These are phyloP conservation scores for Kentomonas sorsogonicus DNA, from an alignment of 208 protist species.

Conservation along the genomic window DNA sequence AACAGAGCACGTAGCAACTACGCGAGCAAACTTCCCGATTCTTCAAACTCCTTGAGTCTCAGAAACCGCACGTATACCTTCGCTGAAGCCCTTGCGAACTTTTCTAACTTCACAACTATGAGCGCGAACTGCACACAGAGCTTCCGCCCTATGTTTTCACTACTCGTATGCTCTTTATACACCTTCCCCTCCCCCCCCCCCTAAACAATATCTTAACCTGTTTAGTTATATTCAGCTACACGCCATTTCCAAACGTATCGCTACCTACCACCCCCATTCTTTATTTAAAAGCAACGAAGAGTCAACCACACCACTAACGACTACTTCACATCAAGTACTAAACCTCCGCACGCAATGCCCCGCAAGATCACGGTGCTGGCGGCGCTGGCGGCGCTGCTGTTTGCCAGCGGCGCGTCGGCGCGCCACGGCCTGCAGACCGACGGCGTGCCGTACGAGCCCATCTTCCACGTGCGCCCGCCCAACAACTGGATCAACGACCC, in stretches of 20 bases:
- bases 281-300: not conserved
- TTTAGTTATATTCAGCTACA: no score
- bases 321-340: not conserved
- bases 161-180: no score
- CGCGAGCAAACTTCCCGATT: no score
- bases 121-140: no score
- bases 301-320: not conserved
- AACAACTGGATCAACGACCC: conserved; percentile 62
- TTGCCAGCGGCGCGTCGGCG: not conserved
- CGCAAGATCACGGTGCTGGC: not conserved
- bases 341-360: not conserved
- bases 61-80: no score
- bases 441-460: conserved; percentile 17
- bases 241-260: conserved; percentile 4
- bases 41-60: no score
- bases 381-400: not conserved
- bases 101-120: no score
- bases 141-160: no score
- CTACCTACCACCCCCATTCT: not conserved
- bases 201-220: no score
- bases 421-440: not conserved
- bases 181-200: no score
- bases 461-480: conserved; percentile 45
- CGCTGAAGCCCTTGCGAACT: no score
- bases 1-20: no score